These are phyloP conservation scores for Bryoglossum gracile DNA, from an alignment of 495 filamentous ascomycete genomes.

Conservation along the genomic window DNA sequence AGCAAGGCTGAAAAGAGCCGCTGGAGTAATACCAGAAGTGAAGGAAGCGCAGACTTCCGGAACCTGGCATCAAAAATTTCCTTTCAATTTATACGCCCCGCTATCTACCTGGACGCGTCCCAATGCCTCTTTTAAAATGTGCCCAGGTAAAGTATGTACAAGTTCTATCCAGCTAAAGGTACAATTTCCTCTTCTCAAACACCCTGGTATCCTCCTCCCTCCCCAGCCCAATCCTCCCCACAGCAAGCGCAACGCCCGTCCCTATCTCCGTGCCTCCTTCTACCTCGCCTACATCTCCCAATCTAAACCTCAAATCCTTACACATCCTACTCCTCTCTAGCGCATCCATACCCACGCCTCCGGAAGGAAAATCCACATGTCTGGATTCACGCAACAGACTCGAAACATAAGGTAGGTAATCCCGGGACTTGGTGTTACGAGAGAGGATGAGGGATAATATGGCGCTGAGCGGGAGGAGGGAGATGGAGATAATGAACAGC, in stretches of 20 bases:
- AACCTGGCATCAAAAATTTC: no score
- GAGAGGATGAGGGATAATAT: slow-evolving; percentile 6
- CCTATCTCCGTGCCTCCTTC: slow-evolving; percentile 12
- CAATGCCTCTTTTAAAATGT: no score
- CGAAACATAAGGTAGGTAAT: slow-evolving; percentile 15
- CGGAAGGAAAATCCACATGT: slow-evolving; percentile 7
- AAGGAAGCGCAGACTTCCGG: no score
- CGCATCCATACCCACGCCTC: slow-evolving; percentile 8
- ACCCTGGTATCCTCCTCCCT: slow-evolving; percentile 1
- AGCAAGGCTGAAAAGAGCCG: no score
- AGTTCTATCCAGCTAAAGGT: slow-evolving; percentile 14
- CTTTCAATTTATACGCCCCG: no score
- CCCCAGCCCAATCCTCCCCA: slow-evolving; percentile 10
- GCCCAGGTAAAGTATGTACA: no score
- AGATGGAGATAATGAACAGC: slow-evolving; percentile 7
- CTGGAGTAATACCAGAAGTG: no score
- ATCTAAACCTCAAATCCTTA: slow-evolving; percentile 5
- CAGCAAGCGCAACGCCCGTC: slow-evolving; percentile 13
- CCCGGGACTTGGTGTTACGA: not conserved
- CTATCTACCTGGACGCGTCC: no score
- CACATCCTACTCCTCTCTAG: slow-evolving; percentile 6
- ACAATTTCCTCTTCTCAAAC: slow-evolving; percentile 15
- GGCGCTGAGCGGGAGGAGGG: slow-evolving; percentile 4
- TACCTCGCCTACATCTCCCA: slow-evolving; percentile 19
- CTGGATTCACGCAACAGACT: slow-evolving; percentile 2